Base-by-base conservation (phyloP, 1,284 basidiomycete species). In the Pseudomicrostroma phylloplanum region DNA sequence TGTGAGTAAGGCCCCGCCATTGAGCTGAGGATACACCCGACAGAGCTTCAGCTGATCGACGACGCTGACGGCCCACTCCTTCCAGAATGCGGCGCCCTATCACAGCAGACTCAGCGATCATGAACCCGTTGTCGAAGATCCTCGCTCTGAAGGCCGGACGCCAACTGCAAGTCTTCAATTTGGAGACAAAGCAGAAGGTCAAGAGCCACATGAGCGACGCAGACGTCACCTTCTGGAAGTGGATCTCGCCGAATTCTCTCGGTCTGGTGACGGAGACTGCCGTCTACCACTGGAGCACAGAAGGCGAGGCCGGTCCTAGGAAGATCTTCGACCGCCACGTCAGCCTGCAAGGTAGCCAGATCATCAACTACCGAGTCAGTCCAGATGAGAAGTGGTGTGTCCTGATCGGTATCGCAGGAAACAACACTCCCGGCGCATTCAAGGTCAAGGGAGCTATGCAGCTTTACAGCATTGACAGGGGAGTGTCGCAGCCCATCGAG, bases 211-310 rank as follows among this genome's bases (percentile, higher is more conserved):
- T 88, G 64, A 73, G 56, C 39, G 39, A 57, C 7, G 92, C 97
- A 80, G 96, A 98, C 76, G 86, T 98, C 65, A 87, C 90, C 49
- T 99, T 96, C 82, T 99, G 96, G 96, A 96, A 94, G 80, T 99
- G 96, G 96, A 87, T 97, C 63, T 90, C 87, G 64, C 88, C 91
- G 71, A 86, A 88, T 19, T 90, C 89, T 23, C 88, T 99, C 67
- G 96, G 94, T 76, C 86, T 98, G 82, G 96, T 98, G 78, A 97
- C 94, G 42, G 92, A 96, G 66, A 86, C 88, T 1, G 85, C 92
- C 15, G 96, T 98, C 46, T 92, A 86, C 81, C 94, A 98, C 81
- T 98, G 94, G 94, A 85, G 88, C 67, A 89, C 91, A 72, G 82
- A 67, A 79, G 81, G 84, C 71, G 88, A 86, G 21, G 85, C 89